Evolutionary conservation across 192 early-diverging fungal species (phyloP).

Genomic region (Coemansia sp.): DNA sequence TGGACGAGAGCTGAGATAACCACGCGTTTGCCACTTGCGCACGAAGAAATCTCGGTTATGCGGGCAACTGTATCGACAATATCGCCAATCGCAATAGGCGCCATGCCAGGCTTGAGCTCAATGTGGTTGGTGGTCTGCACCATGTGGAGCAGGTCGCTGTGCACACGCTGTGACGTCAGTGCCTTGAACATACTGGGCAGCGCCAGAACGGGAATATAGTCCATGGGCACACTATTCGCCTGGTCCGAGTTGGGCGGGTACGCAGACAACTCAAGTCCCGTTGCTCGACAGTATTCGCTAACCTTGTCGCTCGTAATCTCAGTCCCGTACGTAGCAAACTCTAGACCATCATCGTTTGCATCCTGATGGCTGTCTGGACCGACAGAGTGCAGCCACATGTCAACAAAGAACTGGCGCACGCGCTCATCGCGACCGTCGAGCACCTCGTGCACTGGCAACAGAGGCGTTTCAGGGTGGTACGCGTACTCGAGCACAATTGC

Average conservation of each 20-base stretch:
- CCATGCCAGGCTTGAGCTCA: conserved; percentile 62
- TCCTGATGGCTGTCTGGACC: no score
- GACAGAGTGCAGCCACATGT: conserved; percentile 66
- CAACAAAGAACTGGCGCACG: conserved; percentile 83
- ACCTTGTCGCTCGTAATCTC: conserved; percentile 72
- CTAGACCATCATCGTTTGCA: neutral
- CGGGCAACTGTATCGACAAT: conserved; percentile 67
- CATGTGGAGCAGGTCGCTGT: conserved; percentile 77
- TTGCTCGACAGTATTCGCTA: conserved; percentile 79
- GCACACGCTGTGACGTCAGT: conserved; percentile 78
- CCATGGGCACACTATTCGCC: conserved; percentile 75
- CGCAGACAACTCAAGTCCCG: conserved; percentile 59
- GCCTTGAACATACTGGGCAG: conserved; percentile 74
- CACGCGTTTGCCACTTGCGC: conserved; percentile 67
- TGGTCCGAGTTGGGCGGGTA: conserved; percentile 67
- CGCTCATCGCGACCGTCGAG: conserved; percentile 68
- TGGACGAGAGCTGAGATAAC: conserved; percentile 69
- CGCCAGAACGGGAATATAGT: conserved; percentile 89
- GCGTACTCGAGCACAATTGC: conserved; percentile 72
- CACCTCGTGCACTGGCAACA: conserved; percentile 76
- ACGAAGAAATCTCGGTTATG: conserved; percentile 63
- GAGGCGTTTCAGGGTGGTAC: conserved; percentile 73
- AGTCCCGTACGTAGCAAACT: conserved; percentile 1
- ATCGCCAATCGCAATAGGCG: conserved; percentile 71
- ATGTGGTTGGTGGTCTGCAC: conserved; percentile 84